phyloP scores from a whole-genome alignment of 148 eudicot genomes.

The Hydrangea macrophylla region DNA sequence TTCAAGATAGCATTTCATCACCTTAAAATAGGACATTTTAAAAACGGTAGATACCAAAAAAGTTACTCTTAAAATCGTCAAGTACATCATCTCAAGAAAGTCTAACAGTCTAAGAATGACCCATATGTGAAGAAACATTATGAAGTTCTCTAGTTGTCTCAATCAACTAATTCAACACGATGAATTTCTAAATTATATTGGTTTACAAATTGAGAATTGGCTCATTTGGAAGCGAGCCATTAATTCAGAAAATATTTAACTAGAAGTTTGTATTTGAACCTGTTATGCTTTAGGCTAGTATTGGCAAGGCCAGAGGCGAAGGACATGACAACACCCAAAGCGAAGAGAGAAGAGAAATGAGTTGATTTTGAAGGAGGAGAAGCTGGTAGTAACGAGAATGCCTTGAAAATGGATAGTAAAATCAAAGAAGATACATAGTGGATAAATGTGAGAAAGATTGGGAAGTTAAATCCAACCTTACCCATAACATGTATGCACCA shows the following conservation, averaged over 20 bases:
- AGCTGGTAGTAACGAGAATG: constrained; percentile 67
- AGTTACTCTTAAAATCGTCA: no score
- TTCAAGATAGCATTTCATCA: no score
- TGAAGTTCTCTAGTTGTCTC: no score
- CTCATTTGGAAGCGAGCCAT: no score
- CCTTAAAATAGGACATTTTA: no score
- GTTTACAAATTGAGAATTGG: no score
- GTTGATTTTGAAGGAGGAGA: constrained; percentile 79
- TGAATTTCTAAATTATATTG: no score
- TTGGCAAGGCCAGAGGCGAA: constrained; percentile 94
- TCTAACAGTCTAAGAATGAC: no score
- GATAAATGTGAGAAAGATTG: constrained; percentile 77
- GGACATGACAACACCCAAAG: constrained; percentile 86
- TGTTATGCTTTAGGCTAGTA: constrained; percentile 79
- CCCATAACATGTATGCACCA: constrained; percentile 69
- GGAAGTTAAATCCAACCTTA: constrained; percentile 74
- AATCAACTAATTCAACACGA: no score
- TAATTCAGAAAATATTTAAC: not conserved
- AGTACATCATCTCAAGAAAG: no score
- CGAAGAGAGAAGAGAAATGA: constrained; percentile 71
- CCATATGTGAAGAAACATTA: no score
- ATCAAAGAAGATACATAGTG: constrained; percentile 74
- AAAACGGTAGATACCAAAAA: no score
- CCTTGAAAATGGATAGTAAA: constrained; percentile 68
- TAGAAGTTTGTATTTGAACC: constrained; percentile 29